Percentiles rank a stretch among this genome's conserved stretches.
These are phyloP conservation scores for Hyaloscypha variabilis DNA, from an alignment of 495 filamentous ascomycete species.

Conservation along the genomic window DNA sequence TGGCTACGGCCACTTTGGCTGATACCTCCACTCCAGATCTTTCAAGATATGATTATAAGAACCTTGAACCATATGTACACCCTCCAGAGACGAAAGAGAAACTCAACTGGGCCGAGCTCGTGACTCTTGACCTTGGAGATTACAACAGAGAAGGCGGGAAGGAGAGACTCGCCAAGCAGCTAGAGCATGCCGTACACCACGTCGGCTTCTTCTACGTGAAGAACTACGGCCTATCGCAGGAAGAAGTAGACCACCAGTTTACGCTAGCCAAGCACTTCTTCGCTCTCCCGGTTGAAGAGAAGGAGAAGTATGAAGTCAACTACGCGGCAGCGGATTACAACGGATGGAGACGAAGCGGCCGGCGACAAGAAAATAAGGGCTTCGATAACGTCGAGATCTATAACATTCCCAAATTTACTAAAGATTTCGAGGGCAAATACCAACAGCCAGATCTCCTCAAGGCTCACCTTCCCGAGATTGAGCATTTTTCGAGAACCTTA, in stretches of 20 bases:
- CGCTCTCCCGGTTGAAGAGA: conserved; percentile 54
- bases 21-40: too few species aligned
- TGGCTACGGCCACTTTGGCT: too few species aligned
- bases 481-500: conserved; percentile 44
- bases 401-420: conserved; percentile 57
- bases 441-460: conserved; percentile 41
- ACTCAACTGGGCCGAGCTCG: conserved; percentile 58
- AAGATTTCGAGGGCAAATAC: conserved; percentile 44
- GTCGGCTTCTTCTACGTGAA: conserved; percentile 65
- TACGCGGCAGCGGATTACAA: conserved; percentile 52
- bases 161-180: conserved; percentile 53
- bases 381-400: conserved; percentile 59
- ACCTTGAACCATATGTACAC: conserved; percentile 20
- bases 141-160: conserved; percentile 56
- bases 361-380: conserved; percentile 46
- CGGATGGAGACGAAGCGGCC: conserved; percentile 41
- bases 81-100: conserved; percentile 25
- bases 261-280: conserved; percentile 58
- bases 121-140: conserved; percentile 54
- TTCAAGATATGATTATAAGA: conserved; percentile 29
- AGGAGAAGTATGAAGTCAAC: conserved; percentile 41
- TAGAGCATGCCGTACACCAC: conserved; percentile 57
- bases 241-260: conserved; percentile 63
- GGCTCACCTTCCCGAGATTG: conserved; percentile 43
- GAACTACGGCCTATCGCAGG: conserved; percentile 60